Percentiles rank a stretch among this genome's conserved stretches.
These are phyloP conservation scores for Tolypocladium guangdongense DNA, from an alignment of 2,329 filamentous ascomycete genomes.

Conservation along the genomic window DNA sequence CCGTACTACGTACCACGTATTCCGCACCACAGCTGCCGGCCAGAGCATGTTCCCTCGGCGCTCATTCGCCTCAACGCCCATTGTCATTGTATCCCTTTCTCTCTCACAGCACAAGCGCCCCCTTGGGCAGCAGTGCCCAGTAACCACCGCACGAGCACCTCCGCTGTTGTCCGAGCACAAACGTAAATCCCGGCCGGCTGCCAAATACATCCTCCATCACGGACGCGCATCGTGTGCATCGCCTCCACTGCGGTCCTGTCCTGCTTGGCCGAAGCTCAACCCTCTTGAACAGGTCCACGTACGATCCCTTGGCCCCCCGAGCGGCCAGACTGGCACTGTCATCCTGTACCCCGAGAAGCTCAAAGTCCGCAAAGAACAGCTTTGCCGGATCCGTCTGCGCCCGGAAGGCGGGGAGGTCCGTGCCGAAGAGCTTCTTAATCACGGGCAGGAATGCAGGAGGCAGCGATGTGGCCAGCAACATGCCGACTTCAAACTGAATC, in stretches of 20 bases:
- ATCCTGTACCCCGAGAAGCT: constrained; percentile 54
- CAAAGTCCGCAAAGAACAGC: constrained; percentile 64
- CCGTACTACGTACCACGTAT: not conserved
- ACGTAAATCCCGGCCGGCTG: constrained; percentile 37
- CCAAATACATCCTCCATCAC: constrained; percentile 52
- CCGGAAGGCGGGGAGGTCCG: constrained; percentile 46
- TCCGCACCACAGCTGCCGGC: not conserved
- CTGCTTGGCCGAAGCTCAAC: constrained; percentile 32
- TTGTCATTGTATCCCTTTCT: not conserved
- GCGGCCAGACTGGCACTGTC: constrained; percentile 36
- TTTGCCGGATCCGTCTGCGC: constrained; percentile 51
- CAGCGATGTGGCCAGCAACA: constrained; percentile 38
- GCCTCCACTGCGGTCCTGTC: constrained; percentile 20
- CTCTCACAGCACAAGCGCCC: constrained; percentile 11
- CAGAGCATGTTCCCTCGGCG: not conserved
- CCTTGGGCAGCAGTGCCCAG: constrained; percentile 34
- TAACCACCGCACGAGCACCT: constrained; percentile 44
- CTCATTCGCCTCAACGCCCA: not conserved
- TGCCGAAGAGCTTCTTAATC: constrained; percentile 54
- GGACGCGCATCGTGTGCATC: constrained; percentile 46
- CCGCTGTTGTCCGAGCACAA: constrained; percentile 43
- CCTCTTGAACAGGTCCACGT: constrained; percentile 49
- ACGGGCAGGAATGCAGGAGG: constrained; percentile 40
- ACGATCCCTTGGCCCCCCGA: constrained; percentile 23
- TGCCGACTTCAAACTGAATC: constrained; percentile 36